Evolutionary conservation across 2,329 filamentous ascomycete genomes (phyloP).

Genomic region (Ceratocystis lukuohia): DNA sequence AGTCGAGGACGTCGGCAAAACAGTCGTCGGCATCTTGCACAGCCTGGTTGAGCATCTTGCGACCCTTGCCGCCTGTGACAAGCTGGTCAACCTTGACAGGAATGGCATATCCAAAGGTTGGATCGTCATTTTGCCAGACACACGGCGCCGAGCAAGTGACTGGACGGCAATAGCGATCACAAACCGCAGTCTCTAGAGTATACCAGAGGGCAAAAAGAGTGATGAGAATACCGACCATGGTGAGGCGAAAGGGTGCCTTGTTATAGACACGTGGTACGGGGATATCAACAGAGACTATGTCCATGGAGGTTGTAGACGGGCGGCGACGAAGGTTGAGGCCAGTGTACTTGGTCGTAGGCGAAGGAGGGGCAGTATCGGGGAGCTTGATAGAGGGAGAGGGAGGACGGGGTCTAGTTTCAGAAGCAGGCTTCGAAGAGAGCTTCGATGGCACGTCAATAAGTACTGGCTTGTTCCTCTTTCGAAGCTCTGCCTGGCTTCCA

Average conservation of each 20-base stretch:
- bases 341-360: neutral
- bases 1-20: slow-evolving; percentile 36
- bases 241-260: slow-evolving; percentile 35
- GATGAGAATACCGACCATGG: slow-evolving; percentile 35
- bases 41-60: slow-evolving; percentile 27
- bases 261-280: slow-evolving; percentile 37
- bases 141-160: slow-evolving; percentile 38
- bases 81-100: slow-evolving; percentile 51
- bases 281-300: slow-evolving; percentile 30
- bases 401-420: neutral
- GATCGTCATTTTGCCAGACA: slow-evolving; percentile 44
- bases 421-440: neutral
- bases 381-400: neutral
- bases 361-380: neutral
- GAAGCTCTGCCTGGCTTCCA: slow-evolving; percentile 13
- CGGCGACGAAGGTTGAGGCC: slow-evolving; percentile 9
- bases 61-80: slow-evolving; percentile 40
- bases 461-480: neutral
- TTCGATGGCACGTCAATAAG: neutral
- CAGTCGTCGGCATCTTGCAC: slow-evolving; percentile 35
- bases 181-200: slow-evolving; percentile 40
- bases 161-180: slow-evolving; percentile 40
- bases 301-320: slow-evolving; percentile 12
- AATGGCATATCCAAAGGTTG: slow-evolving; percentile 45
- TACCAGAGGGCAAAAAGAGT: slow-evolving; percentile 39